Conservation (phyloP, 495 filamentous ascomycete genomes). For the Collariella sp. region DNA sequence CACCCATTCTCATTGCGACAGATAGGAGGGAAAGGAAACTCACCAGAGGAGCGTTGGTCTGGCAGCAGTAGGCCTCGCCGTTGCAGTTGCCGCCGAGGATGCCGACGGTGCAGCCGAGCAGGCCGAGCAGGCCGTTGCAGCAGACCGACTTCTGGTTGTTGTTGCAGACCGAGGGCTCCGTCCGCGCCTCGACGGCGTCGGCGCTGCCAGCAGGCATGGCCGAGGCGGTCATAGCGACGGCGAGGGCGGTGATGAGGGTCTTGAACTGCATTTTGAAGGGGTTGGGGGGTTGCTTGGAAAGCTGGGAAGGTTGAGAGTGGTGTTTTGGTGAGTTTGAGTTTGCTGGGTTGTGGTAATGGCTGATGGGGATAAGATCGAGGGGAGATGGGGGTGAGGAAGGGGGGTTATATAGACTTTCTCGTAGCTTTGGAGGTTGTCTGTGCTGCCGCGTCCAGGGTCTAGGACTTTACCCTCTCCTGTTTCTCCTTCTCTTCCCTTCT, state of each 20-base stretch:
- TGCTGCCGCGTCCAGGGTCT: too few relatives aligned
- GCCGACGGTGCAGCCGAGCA: not conserved
- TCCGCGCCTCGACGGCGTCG: not conserved
- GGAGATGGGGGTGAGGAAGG: not conserved
- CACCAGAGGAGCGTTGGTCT: not conserved
- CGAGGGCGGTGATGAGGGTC: conserved; percentile 5
- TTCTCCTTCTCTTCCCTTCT: too few relatives aligned
- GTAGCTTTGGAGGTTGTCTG: not conserved
- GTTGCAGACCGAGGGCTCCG: not conserved
- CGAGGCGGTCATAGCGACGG: conserved; percentile 10
- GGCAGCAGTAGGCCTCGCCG: conserved; percentile 10
- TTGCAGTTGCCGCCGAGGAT: conserved; percentile 1
- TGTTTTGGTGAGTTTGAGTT: not conserved
- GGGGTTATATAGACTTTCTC: not conserved
- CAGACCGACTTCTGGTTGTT: conserved; percentile 8
- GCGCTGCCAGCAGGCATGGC: conserved; percentile 3
- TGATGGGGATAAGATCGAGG: not conserved
- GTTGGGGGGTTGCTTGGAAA: not conserved
- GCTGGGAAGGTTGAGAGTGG: not conserved
- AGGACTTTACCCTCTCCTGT: too few relatives aligned
- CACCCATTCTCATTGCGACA: not conserved
- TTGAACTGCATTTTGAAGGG: conserved; percentile 11
- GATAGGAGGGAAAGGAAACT: not conserved
- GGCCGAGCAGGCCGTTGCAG: conserved; percentile 6
- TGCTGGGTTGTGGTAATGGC: not conserved